Evolutionary conservation across 768 basidiomycete species (phyloP).

Genomic region (Panus rudis): DNA sequence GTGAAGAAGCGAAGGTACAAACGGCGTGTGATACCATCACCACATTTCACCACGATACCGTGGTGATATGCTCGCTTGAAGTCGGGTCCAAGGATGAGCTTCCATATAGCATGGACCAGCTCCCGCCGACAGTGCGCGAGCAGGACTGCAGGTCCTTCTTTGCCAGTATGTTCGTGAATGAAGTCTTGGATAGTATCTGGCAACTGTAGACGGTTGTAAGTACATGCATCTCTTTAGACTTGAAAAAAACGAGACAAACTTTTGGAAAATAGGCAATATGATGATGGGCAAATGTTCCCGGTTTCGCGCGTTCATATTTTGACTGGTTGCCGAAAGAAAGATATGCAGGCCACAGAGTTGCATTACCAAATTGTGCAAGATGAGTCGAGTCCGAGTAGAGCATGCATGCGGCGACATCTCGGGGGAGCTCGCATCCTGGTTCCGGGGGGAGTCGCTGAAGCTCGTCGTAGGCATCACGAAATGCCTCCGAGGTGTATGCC

Average conservation of each 20-base stretch:
- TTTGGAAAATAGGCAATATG: conserved; percentile 17
- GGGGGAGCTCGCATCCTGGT: conserved; percentile 8
- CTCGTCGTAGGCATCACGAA: conserved; percentile 12
- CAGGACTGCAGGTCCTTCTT: conserved; percentile 5
- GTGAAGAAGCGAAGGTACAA: conserved; percentile 16
- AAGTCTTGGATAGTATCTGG: conserved; percentile 9
- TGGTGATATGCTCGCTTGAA: conserved; percentile 14
- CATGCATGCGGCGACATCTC: conserved; percentile 14
- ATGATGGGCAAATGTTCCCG: conserved; percentile 9
- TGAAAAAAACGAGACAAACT: not conserved
- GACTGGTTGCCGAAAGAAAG: conserved; percentile 6
- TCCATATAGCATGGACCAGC: conserved; percentile 25
- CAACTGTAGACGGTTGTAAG: conserved; percentile 4
- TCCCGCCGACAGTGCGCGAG: conserved; percentile 26
- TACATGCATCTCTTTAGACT: not conserved
- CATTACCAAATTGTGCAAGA: conserved; percentile 14
- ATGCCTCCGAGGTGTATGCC: conserved; percentile 14
- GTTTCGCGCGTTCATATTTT: conserved; percentile 5
- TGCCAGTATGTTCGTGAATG: too few species aligned
- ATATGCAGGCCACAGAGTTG: conserved; percentile 14
- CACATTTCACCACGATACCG: conserved; percentile 15
- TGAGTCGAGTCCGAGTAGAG: conserved; percentile 23
- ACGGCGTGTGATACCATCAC: conserved; percentile 15
- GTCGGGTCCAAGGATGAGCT: conserved; percentile 9
- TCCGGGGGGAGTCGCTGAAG: conserved; percentile 8